phyloP scores from a whole-genome alignment of 163 green algal genomes.

The Scenedesmus sp. region DNA sequence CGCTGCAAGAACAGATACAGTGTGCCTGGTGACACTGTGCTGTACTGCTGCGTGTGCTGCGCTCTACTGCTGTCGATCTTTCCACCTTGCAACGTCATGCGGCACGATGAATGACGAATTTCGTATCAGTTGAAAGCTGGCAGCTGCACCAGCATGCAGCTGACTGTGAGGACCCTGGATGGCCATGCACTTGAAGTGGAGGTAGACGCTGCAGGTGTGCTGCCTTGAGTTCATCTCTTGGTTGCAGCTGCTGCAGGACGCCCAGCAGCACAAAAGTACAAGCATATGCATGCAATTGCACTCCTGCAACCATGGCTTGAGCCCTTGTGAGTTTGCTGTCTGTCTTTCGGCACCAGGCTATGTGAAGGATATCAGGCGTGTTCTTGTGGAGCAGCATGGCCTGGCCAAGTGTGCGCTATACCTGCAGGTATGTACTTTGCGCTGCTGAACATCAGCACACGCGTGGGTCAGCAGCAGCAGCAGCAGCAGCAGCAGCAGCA shows the following conservation, averaged over 20 bases:
- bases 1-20: background rate
- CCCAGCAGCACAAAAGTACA: too few species aligned
- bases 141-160: background rate
- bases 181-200: conserved; percentile 15
- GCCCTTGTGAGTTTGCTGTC: background rate
- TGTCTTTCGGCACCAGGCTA: background rate
- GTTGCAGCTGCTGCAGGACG: background rate
- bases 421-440: background rate
- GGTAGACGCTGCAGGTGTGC: conserved; percentile 8
- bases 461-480: too few species aligned
- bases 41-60: background rate
- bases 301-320: background rate
- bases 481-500: background rate
- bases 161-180: conserved; percentile 39
- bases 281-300: background rate
- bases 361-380: conserved; percentile 10
- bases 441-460: background rate
- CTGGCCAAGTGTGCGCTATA: conserved; percentile 34
- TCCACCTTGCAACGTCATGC: background rate
- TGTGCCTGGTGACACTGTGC: background rate
- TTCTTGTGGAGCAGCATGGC: conserved; percentile 12
- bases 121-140: background rate
- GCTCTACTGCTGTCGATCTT: background rate
- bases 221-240: background rate
- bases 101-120: background rate